phyloP scores from a whole-genome alignment of 495 filamentous ascomycete genomes.

The Penicillium flavigenum region DNA sequence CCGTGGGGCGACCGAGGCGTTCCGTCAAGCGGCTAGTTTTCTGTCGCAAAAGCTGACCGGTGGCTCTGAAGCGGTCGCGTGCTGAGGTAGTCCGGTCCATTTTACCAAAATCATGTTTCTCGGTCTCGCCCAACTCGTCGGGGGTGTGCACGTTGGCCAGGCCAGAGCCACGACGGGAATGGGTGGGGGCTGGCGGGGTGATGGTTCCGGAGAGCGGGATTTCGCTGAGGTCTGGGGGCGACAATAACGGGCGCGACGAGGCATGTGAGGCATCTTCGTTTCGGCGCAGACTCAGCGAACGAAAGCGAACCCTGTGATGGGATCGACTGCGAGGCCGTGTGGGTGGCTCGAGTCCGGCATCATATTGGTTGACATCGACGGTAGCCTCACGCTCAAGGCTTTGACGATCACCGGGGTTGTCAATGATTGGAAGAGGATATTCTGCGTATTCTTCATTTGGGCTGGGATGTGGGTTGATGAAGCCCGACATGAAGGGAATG shows the following conservation, averaged over 20 bases:
- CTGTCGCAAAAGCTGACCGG: slow-evolving; percentile 38
- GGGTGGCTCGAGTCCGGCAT: slow-evolving; percentile 12
- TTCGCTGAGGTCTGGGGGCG: slow-evolving; percentile 19
- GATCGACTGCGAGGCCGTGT: slow-evolving; percentile 16
- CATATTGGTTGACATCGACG: slow-evolving; percentile 22
- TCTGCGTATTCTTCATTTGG: slow-evolving; percentile 30
- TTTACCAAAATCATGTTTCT: slow-evolving; percentile 18
- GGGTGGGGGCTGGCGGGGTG: slow-evolving; percentile 30
- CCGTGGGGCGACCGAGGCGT: slow-evolving; percentile 40
- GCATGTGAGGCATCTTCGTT: slow-evolving; percentile 13
- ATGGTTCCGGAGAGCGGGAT: slow-evolving; percentile 25
- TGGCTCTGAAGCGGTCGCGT: slow-evolving; percentile 33
- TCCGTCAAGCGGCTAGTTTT: slow-evolving; percentile 37
- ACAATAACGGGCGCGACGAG: slow-evolving; percentile 21
- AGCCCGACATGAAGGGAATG: slow-evolving; percentile 25
- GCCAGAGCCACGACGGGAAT: slow-evolving; percentile 21
- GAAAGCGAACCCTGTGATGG: slow-evolving; percentile 26
- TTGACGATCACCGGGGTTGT: slow-evolving; percentile 10
- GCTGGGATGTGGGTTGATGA: slow-evolving; percentile 25
- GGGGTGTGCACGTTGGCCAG: slow-evolving; percentile 13
- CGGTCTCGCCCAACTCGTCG: slow-evolving; percentile 10
- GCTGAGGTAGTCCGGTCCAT: slow-evolving; percentile 23
- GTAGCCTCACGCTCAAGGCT: slow-evolving; percentile 23
- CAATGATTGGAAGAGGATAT: slow-evolving; percentile 22
- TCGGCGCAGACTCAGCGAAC: slow-evolving; percentile 19